phyloP scores from a whole-genome alignment of 306 rosid species.

The Dryas drummondii region DNA sequence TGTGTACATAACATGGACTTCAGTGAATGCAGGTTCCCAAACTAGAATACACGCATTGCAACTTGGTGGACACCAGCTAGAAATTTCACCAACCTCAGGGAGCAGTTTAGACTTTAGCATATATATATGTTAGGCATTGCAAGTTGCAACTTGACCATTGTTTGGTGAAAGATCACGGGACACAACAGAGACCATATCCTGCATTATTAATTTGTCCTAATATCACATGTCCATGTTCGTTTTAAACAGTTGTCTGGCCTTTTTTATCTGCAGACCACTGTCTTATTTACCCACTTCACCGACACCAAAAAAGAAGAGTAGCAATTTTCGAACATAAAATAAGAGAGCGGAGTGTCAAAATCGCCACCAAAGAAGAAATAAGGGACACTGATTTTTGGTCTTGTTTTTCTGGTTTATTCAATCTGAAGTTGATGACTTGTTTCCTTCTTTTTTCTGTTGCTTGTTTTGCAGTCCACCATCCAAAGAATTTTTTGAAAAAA shows the following conservation, averaged over 20 bases:
- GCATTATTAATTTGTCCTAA: not conserved
- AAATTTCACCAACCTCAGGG: not conserved
- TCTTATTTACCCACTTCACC: not conserved
- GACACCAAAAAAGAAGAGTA: no score
- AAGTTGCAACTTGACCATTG: slow-evolving; percentile 1
- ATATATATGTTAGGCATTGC: not conserved
- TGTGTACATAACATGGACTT: not conserved
- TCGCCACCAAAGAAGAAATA: no score
- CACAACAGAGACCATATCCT: not conserved
- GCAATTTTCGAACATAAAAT: no score
- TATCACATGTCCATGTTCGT: slow-evolving; percentile 6
- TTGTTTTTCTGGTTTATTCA: no score
- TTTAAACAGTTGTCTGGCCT: not conserved
- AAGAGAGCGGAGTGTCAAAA: no score
- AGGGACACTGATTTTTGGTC: no score
- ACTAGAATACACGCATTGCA: not conserved
- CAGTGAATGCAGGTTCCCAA: not conserved
- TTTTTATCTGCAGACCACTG: not conserved
- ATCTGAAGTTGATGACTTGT: no score
- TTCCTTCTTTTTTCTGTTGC: no score
- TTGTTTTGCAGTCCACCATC: no score
- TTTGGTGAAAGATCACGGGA: slow-evolving; percentile 6
- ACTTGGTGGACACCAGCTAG: not conserved
- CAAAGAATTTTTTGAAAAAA: no score
- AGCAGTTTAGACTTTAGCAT: no score